These are phyloP conservation scores for Metschnikowia chrysomelidarum DNA, from an alignment of 805 yeast species.

Conservation along the genomic window DNA sequence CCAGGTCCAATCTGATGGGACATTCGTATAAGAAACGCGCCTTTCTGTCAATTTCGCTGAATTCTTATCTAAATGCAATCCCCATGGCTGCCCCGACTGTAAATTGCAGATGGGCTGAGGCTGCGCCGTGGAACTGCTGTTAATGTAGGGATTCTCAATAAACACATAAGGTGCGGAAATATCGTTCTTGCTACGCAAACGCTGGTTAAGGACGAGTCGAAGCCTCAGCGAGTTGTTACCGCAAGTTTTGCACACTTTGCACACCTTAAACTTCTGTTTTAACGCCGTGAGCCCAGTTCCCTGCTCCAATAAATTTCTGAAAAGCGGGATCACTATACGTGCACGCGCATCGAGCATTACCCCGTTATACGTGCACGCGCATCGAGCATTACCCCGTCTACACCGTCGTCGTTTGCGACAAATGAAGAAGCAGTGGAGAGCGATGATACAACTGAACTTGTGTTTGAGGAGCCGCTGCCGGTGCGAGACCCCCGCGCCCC, in stretches of 20 bases:
- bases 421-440: constrained; percentile 3
- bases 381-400: constrained; percentile 18
- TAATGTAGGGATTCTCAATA: constrained; percentile 34
- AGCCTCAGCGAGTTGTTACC: constrained; percentile 18
- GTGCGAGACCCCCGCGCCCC: constrained; percentile 9
- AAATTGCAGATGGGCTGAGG: constrained; percentile 6
- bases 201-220: constrained; percentile 31
- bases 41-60: constrained; percentile 6
- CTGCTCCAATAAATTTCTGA: constrained; percentile 19
- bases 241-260: constrained; percentile 21
- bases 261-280: constrained; percentile 15
- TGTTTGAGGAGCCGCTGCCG: constrained; percentile 12
- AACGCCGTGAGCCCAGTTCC: constrained; percentile 7
- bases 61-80: constrained; percentile 2
- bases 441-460: constrained; percentile 5
- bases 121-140: constrained; percentile 4
- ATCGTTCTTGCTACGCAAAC: constrained; percentile 18
- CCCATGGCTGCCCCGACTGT: constrained; percentile 1
- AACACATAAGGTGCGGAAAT: constrained; percentile 23
- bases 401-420: constrained; percentile 8
- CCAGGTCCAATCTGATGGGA: constrained; percentile 48
- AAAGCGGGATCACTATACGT: constrained; percentile 37
- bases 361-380: constrained; percentile 25
- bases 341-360: constrained; percentile 22
- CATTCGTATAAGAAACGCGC: constrained; percentile 7